Evolutionary conservation across 768 basidiomycete genomes (phyloP).

Genomic region (Postia placenta): DNA sequence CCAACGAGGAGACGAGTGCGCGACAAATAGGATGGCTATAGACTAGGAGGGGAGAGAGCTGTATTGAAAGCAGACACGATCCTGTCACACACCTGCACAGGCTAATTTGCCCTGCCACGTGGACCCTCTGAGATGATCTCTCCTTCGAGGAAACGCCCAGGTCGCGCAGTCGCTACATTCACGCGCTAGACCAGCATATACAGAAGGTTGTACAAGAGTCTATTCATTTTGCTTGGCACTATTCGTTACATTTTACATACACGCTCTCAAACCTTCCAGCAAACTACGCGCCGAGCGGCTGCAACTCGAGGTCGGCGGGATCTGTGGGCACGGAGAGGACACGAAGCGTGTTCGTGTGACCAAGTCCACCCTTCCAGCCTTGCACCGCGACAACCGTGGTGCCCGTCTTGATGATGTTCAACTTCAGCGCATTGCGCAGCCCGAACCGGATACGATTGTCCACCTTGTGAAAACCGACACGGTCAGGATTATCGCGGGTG

Average conservation of each 20-base stretch:
- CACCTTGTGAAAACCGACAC: constrained; percentile 41
- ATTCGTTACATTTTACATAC: constrained; percentile 3
- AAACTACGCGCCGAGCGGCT: constrained; percentile 43
- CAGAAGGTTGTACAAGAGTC: background rate
- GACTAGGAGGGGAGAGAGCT: background rate
- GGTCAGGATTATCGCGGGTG: background rate
- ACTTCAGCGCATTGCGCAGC: constrained; percentile 70
- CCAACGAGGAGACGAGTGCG: background rate
- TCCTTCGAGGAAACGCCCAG: constrained; percentile 1
- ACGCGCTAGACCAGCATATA: too few relatives aligned
- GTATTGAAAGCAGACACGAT: background rate
- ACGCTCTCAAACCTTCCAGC: background rate
- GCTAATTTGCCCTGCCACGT: constrained; percentile 4
- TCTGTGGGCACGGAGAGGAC: constrained; percentile 82
- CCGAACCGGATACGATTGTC: constrained; percentile 90
- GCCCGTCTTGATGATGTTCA: constrained; percentile 86
- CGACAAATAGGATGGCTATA: background rate
- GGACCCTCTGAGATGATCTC: background rate
- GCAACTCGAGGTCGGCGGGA: constrained; percentile 67
- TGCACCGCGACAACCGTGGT: constrained; percentile 92
- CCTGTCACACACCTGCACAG: background rate
- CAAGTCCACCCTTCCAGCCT: constrained; percentile 98
- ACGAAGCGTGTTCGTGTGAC: constrained; percentile 90
- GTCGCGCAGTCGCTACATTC: constrained; percentile 11
- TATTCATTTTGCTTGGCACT: constrained; percentile 5